Percentiles rank a stretch among this genome's conserved stretches.
These are phyloP conservation scores for Verticillium longisporum DNA, from an alignment of 2,329 filamentous ascomycete species.

Conservation along the genomic window DNA sequence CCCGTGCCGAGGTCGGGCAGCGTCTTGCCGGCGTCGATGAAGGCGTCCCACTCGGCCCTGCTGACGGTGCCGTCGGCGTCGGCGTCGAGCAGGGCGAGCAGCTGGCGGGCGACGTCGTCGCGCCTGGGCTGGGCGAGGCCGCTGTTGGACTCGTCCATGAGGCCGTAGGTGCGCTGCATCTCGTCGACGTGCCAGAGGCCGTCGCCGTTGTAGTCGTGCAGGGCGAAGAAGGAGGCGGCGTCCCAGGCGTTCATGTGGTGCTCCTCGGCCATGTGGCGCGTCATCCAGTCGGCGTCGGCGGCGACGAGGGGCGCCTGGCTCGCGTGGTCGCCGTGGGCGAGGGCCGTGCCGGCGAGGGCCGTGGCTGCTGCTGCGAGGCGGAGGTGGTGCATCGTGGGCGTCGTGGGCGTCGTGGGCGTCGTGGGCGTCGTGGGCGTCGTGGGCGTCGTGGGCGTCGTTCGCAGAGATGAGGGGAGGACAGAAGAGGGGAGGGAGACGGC, in stretches of 20 bases:
- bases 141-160: constrained; percentile 62
- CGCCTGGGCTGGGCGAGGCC: constrained; percentile 54
- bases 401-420: no score
- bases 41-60: constrained; percentile 64
- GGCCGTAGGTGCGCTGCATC: constrained; percentile 81
- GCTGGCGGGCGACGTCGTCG: constrained; percentile 54
- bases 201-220: constrained; percentile 90
- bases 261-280: constrained; percentile 72
- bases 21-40: constrained; percentile 50
- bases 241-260: constrained; percentile 87
- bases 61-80: constrained; percentile 62
- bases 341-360: constrained; percentile 30
- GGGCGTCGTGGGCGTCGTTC: no score
- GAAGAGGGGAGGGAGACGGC: not conserved
- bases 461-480: no score
- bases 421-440: no score
- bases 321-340: constrained; percentile 47
- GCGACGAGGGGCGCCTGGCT: constrained; percentile 47
- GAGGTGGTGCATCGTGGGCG: no score
- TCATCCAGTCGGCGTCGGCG: constrained; percentile 55
- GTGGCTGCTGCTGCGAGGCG: constrained; percentile 18
- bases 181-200: constrained; percentile 75
- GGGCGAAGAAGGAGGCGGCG: constrained; percentile 76
- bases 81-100: constrained; percentile 66
- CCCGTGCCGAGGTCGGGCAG: constrained; percentile 84